phyloP scores from a whole-genome alignment of 1,284 basidiomycete genomes.

The Pseudozyma sp. region DNA sequence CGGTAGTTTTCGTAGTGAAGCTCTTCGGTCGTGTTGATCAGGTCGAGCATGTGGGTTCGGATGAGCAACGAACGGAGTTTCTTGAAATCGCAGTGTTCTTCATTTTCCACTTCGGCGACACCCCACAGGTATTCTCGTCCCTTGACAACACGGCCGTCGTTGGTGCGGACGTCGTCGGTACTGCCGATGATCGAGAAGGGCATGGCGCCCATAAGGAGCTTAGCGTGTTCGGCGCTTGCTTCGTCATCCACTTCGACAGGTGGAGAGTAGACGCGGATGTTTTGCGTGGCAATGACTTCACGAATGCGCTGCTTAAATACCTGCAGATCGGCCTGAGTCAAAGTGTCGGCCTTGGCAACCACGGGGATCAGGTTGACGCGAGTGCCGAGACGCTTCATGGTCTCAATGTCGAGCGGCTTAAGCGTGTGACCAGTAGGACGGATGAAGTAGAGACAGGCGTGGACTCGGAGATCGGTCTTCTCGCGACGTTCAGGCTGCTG shows the following conservation, averaged over 20 bases:
- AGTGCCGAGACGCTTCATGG: conserved; percentile 96
- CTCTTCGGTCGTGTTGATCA: conserved; percentile 95
- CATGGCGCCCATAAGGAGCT: conserved; percentile 83
- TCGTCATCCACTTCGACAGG: conserved; percentile 93
- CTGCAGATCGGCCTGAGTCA: conserved; percentile 91
- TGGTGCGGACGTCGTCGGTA: conserved; percentile 90
- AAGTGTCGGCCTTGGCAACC: conserved; percentile 93
- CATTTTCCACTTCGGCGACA: conserved; percentile 97
- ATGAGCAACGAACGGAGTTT: conserved; percentile 95
- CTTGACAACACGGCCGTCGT: conserved; percentile 92
- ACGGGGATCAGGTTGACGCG: conserved; percentile 98
- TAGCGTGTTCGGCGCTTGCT: conserved; percentile 86
- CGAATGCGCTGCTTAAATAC: conserved; percentile 94
- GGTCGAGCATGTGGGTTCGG: conserved; percentile 97
- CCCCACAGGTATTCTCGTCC: conserved; percentile 99
- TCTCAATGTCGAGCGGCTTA: conserved; percentile 98
- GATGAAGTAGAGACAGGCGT: conserved; percentile 98
- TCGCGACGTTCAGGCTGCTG: conserved; percentile 93
- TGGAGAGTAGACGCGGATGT: conserved; percentile 93
- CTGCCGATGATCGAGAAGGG: conserved; percentile 99
- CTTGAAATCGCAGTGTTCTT: conserved; percentile 99
- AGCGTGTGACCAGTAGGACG: conserved; percentile 95
- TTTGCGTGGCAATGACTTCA: conserved; percentile 88
- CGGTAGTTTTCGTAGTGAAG: conserved; percentile 98
- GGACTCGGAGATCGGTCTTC: conserved; percentile 94